Evolutionary conservation across 495 filamentous ascomycete genomes (phyloP).

Genomic region (Annulohypoxylon stygium): DNA sequence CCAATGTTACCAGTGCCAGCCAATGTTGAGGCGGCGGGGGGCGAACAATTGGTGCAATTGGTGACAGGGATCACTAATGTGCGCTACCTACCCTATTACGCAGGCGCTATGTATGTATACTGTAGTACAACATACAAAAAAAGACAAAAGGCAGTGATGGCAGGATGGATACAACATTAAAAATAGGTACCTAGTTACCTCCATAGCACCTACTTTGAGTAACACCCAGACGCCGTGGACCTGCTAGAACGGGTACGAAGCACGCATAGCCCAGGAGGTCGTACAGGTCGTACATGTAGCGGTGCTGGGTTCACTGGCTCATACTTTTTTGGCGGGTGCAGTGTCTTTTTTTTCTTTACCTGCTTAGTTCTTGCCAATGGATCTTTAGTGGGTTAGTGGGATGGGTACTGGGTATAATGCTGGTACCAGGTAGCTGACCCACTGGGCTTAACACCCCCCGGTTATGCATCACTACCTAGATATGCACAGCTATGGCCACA

Average conservation of each 20-base stretch:
- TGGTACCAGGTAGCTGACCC: constrained; percentile 1
- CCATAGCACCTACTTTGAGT: background rate
- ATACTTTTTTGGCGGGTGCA: constrained; percentile 8
- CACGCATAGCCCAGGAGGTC: background rate
- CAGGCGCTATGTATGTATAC: background rate
- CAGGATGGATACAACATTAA: too few species aligned
- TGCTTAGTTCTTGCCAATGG: background rate
- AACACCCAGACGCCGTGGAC: background rate
- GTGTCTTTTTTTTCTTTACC: constrained; percentile 2
- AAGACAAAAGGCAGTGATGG: background rate
- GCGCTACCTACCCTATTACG: background rate
- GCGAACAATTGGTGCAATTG: constrained; percentile 5
- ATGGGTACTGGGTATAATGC: background rate
- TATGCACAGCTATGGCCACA: constrained; percentile 19
- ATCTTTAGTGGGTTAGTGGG: constrained; percentile 1
- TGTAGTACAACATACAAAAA: background rate
- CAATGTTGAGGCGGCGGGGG: constrained; percentile 38
- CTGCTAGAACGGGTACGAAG: background rate
- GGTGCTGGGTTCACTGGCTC: constrained; percentile 14
- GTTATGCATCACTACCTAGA: constrained; percentile 28
- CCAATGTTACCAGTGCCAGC: constrained; percentile 22
- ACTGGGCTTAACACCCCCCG: constrained; percentile 19
- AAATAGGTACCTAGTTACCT: too few species aligned
- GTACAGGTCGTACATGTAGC: constrained; percentile 8
- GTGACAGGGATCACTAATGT: background rate